Percentiles rank a stretch among this genome's conserved stretches.
Conservation (phyloP, 177 flowering plant genomes). For the Tripterygium wilfordii region DNA sequence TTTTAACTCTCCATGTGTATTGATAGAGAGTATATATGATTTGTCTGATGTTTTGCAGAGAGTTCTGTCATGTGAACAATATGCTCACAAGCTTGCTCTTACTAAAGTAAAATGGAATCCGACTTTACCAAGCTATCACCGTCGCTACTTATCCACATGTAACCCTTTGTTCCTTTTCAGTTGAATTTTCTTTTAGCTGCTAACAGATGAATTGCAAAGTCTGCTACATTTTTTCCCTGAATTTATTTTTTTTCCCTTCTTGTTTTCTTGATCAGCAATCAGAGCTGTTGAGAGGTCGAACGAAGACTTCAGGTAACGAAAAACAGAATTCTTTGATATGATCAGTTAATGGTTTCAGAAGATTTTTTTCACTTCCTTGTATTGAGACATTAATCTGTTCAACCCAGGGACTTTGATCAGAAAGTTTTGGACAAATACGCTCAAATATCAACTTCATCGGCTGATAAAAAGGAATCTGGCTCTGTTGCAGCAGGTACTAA, state of each 20-base stretch:
- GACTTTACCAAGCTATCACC: conserved; percentile 23
- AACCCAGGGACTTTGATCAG: too few species aligned
- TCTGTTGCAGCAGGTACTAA: too few species aligned
- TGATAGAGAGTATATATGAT: not conserved
- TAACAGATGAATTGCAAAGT: not conserved
- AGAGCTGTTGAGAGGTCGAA: conserved; percentile 12
- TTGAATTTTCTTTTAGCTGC: not conserved
- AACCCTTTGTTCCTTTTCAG: conserved; percentile 2
- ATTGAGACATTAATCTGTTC: too few species aligned
- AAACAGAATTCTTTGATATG: too few species aligned
- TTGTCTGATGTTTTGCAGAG: conserved; percentile 29
- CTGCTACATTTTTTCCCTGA: not conserved
- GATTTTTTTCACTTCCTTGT: too few species aligned
- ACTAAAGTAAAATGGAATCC: conserved; percentile 25
- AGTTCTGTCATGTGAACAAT: conserved; percentile 36
- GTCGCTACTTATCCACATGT: conserved; percentile 37
- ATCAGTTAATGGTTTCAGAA: too few species aligned
- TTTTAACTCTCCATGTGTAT: not conserved
- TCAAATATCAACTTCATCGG: too few species aligned
- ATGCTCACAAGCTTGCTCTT: conserved; percentile 36
- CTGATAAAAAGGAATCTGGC: too few species aligned
- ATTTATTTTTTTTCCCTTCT: too few species aligned
- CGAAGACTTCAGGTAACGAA: conserved; percentile 21
- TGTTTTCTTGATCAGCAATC: conserved; percentile 16
- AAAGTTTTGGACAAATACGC: too few species aligned